Percentiles rank a stretch among this genome's conserved stretches.
These are phyloP conservation scores for Boletus subparvulus DNA, from an alignment of 768 basidiomycete species.

Conservation along the genomic window DNA sequence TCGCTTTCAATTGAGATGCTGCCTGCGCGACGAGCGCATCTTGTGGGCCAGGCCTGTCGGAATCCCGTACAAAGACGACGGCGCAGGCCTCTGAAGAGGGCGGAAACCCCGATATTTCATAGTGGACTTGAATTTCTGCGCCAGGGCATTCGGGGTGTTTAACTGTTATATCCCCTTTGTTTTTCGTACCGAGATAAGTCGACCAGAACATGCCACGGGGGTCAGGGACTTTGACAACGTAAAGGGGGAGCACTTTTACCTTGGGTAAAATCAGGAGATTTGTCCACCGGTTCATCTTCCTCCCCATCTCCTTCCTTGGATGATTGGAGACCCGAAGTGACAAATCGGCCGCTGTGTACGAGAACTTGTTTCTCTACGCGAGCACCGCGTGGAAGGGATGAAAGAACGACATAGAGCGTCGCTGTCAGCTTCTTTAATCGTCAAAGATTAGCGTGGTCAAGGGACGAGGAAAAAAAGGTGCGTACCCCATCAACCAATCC, in stretches of 20 bases:
- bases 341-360: constrained; percentile 62
- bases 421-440: constrained; percentile 26
- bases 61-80: constrained; percentile 44
- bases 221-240: background rate
- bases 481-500: constrained; percentile 23
- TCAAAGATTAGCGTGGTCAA: background rate
- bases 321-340: constrained; percentile 31
- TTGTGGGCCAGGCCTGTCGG: background rate
- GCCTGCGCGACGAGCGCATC: constrained; percentile 12
- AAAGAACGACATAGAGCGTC: constrained; percentile 60
- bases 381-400: constrained; percentile 69
- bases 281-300: constrained; percentile 36
- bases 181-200: background rate
- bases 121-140: constrained; percentile 32
- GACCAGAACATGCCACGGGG: background rate
- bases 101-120: constrained; percentile 50
- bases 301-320: constrained; percentile 34
- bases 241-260: constrained; percentile 32
- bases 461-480: background rate
- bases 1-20: constrained; percentile 12
- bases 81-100: constrained; percentile 41
- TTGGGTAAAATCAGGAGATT: constrained; percentile 39
- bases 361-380: constrained; percentile 75
- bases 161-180: constrained; percentile 15
- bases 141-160: constrained; percentile 4